Conservation (phyloP, 2,329 filamentous ascomycete genomes). For the Ploettnerulaceae sp. region DNA sequence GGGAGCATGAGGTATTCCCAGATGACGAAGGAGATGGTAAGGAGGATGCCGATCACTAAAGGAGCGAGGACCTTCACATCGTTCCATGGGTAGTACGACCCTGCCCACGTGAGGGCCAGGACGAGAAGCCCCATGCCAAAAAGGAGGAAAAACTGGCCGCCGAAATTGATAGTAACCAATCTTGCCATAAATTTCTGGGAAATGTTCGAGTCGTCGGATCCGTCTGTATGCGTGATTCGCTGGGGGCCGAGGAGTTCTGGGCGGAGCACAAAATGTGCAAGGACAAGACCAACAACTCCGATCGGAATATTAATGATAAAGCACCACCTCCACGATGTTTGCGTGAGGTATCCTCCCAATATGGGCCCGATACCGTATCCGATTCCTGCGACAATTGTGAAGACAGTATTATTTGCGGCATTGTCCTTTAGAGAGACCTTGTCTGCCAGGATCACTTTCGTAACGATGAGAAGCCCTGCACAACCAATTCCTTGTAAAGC, state of each 20-base stretch:
- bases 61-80: slow-evolving; percentile 37
- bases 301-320: slow-evolving; percentile 61
- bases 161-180: slow-evolving; percentile 50
- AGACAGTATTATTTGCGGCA: slow-evolving; percentile 56
- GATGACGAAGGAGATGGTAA: slow-evolving; percentile 38
- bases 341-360: slow-evolving; percentile 51
- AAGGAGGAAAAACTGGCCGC: slow-evolving; percentile 51
- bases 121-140: slow-evolving; percentile 36
- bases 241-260: slow-evolving; percentile 53
- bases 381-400: slow-evolving; percentile 54
- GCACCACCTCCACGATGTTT: slow-evolving; percentile 59
- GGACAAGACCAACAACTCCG: slow-evolving; percentile 44
- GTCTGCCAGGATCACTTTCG: slow-evolving; percentile 60
- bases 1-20: slow-evolving; percentile 44
- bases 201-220: slow-evolving; percentile 38
- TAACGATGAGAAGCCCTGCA: slow-evolving; percentile 56
- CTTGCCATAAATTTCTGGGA: slow-evolving; percentile 34
- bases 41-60: slow-evolving; percentile 36
- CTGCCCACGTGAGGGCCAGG: slow-evolving; percentile 43
- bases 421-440: slow-evolving; percentile 58
- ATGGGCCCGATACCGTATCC: slow-evolving; percentile 48
- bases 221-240: slow-evolving; percentile 38
- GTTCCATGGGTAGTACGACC: slow-evolving; percentile 40
- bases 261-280: slow-evolving; percentile 53
- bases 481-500: slow-evolving; percentile 58